These are phyloP conservation scores for Neonectria hederae DNA, from an alignment of 2,329 filamentous ascomycete species.

Conservation along the genomic window DNA sequence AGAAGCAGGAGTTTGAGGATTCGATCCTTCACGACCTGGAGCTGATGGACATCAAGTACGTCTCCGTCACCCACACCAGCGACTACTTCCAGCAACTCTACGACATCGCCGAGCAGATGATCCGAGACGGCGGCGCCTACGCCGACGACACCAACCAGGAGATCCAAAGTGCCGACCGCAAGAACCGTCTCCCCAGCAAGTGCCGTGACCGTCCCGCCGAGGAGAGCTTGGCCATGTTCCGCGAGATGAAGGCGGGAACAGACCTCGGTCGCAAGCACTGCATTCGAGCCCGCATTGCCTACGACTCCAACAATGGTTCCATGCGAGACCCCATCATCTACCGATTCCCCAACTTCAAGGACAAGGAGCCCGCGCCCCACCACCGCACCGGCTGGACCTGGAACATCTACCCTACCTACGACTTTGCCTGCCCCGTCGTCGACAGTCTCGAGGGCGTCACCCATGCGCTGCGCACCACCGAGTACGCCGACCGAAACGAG, in stretches of 20 bases:
- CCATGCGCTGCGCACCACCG: conserved; percentile 83
- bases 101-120: conserved; percentile 83
- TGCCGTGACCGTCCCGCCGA: conserved; percentile 81
- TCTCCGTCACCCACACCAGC: conserved; percentile 87
- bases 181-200: conserved; percentile 83
- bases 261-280: conserved; percentile 85
- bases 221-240: conserved; percentile 86
- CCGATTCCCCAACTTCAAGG: conserved; percentile 77
- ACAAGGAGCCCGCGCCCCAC: conserved; percentile 59
- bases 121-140: conserved; percentile 88
- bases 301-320: conserved; percentile 93
- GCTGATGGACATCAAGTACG: conserved; percentile 91
- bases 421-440: conserved; percentile 85
- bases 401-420: conserved; percentile 91
- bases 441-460: conserved; percentile 85
- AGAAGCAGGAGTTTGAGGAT: conserved; percentile 96
- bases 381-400: conserved; percentile 82
- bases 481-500: conserved; percentile 87
- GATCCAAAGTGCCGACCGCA: conserved; percentile 85
- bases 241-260: conserved; percentile 90
- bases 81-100: conserved; percentile 96
- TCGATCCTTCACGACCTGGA: conserved; percentile 91
- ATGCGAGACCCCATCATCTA: conserved; percentile 98
- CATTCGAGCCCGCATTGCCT: conserved; percentile 93
- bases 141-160: conserved; percentile 94